These are phyloP conservation scores for Sporisorium iseilematis-ciliati DNA, from an alignment of 1,284 basidiomycete genomes.

Conservation along the genomic window DNA sequence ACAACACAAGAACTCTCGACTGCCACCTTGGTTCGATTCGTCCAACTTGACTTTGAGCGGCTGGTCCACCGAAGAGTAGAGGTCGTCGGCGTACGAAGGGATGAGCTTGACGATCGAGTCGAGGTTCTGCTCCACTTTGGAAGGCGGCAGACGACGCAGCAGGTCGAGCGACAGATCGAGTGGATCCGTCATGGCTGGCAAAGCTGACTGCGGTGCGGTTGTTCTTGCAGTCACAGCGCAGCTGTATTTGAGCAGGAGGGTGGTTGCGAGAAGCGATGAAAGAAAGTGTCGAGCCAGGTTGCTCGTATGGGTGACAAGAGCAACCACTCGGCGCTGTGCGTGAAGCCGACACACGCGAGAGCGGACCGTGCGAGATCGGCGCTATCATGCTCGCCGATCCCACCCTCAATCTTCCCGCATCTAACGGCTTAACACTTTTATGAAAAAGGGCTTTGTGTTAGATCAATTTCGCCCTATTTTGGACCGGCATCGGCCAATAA, in stretches of 20 bases:
- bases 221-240: neutral
- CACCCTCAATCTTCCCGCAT: too few species aligned
- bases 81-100: constrained; percentile 95
- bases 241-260: too few species aligned
- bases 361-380: constrained; percentile 20
- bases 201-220: neutral
- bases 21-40: constrained; percentile 74
- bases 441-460: neutral
- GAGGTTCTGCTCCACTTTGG: constrained; percentile 89
- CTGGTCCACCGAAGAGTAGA: constrained; percentile 94
- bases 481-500: too few species aligned
- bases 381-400: constrained; percentile 3
- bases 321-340: neutral
- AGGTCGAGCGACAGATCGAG: constrained; percentile 79
- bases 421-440: neutral
- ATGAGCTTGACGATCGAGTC: constrained; percentile 77
- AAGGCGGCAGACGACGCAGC: constrained; percentile 92
- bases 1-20: constrained; percentile 91
- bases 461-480: neutral
- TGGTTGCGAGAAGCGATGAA: neutral
- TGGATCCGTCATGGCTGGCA: constrained; percentile 51
- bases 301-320: neutral
- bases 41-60: constrained; percentile 87
- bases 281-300: neutral
- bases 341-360: constrained; percentile 1